phyloP scores from a whole-genome alignment of 176 grass and related monocot genomes.

The Oryza coarctata region DNA sequence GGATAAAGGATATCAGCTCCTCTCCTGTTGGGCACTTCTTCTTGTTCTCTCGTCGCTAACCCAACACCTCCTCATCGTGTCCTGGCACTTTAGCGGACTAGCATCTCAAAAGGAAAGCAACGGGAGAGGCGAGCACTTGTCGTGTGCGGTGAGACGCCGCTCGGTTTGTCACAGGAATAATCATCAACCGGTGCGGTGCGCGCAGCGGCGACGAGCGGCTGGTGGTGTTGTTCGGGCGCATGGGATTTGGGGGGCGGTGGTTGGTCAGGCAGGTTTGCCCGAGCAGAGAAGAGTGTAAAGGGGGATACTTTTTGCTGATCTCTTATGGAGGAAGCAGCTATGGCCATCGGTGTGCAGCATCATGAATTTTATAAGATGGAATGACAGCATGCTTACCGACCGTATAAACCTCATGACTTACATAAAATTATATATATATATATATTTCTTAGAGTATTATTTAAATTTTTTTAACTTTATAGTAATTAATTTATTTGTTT shows the following conservation, averaged over 20 bases:
- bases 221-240: background rate
- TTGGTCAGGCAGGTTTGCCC: slow-evolving; percentile 35
- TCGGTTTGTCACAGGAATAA: slow-evolving; percentile 68
- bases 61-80: background rate
- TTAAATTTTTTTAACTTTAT: too few species aligned
- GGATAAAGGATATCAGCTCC: slow-evolving; percentile 24
- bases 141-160: slow-evolving; percentile 50
- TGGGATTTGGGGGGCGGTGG: slow-evolving; percentile 7
- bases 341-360: too few species aligned
- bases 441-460: too few species aligned
- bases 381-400: too few species aligned
- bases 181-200: too few species aligned
- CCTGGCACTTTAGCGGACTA: background rate
- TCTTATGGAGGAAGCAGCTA: background rate
- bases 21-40: slow-evolving; percentile 59
- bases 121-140: slow-evolving; percentile 59
- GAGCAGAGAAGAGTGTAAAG: slow-evolving; percentile 8
- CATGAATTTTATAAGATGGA: too few species aligned
- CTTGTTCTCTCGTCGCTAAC: slow-evolving; percentile 37
- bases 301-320: background rate
- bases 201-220: background rate
- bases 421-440: too few species aligned
- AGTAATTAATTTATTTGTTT: too few species aligned
- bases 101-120: slow-evolving; percentile 56
- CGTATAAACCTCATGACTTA: too few species aligned